Conservation (phyloP, 371 early-diverging fungal genomes). For the Polyrhizophydium stewartii region DNA sequence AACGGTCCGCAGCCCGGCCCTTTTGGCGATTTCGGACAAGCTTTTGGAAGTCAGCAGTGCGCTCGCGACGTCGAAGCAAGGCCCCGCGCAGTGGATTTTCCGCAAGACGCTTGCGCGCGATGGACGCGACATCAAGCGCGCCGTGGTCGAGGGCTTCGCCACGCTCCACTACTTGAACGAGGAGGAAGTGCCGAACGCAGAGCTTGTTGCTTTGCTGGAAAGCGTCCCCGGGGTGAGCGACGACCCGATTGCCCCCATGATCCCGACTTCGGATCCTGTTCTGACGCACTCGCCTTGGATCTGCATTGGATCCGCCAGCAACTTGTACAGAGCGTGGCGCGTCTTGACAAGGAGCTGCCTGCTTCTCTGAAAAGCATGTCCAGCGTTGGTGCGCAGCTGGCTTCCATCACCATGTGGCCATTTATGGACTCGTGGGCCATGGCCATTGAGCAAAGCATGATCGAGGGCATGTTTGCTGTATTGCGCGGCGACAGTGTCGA, state of each 20-base stretch:
- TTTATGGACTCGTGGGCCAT: background rate
- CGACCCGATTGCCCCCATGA: too few relatives aligned
- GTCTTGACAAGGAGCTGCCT: background rate
- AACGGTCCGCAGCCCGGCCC: conserved; percentile 9
- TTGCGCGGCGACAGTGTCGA: background rate
- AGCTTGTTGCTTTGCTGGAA: conserved; percentile 11
- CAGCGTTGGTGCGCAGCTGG: background rate
- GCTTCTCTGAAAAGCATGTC: background rate
- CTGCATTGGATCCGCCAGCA: background rate
- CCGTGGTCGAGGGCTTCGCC: conserved; percentile 67
- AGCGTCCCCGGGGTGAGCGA: background rate
- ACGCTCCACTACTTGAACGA: conserved; percentile 71
- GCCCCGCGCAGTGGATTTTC: background rate
- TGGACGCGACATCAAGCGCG: conserved; percentile 39
- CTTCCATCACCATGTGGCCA: background rate
- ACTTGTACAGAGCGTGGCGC: background rate
- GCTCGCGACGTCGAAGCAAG: background rate
- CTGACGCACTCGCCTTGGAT: background rate
- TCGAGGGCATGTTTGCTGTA: background rate
- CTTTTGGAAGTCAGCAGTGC: conserved; percentile 13
- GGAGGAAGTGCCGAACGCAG: conserved; percentile 42
- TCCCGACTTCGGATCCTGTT: too few relatives aligned
- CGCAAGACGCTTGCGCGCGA: background rate
- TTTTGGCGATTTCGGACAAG: conserved; percentile 18
- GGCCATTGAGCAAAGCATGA: background rate